Conservation (phyloP, 768 basidiomycete genomes). For the Astraeus odoratus region DNA sequence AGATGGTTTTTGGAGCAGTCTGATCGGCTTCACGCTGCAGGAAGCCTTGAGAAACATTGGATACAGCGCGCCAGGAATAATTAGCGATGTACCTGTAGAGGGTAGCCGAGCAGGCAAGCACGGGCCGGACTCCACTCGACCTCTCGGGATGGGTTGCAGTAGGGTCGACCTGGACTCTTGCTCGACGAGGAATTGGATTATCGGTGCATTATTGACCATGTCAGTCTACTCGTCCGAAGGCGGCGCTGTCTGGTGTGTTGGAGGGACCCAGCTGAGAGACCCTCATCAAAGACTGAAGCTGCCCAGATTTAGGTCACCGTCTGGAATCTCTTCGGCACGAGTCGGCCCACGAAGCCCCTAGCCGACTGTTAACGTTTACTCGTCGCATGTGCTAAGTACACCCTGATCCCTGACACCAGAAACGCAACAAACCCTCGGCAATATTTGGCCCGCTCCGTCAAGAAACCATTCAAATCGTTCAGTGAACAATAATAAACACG, state of each 20-base stretch:
- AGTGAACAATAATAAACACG: too few species aligned
- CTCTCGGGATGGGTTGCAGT: constrained; percentile 26
- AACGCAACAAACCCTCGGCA: too few species aligned
- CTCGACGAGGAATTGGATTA: constrained; percentile 25
- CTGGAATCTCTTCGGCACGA: too few species aligned
- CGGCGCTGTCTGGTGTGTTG: too few species aligned
- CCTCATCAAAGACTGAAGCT: too few species aligned
- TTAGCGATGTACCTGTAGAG: constrained; percentile 42
- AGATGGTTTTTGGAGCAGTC: constrained; percentile 49
- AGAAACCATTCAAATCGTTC: too few species aligned
- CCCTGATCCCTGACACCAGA: too few species aligned
- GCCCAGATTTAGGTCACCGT: too few species aligned
- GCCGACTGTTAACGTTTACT: too few species aligned
- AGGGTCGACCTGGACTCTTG: constrained; percentile 12
- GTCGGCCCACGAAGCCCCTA: too few species aligned
- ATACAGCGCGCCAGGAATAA: constrained; percentile 7
- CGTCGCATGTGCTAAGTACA: too few species aligned
- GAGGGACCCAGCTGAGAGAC: not conserved
- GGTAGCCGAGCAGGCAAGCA: constrained; percentile 70
- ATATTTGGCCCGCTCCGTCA: too few species aligned
- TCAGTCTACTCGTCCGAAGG: constrained; percentile 2
- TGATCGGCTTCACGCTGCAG: constrained; percentile 64
- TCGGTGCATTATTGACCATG: constrained; percentile 49
- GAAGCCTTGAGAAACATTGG: constrained; percentile 43
- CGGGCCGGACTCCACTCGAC: constrained; percentile 39